Conservation (phyloP, 805 yeast genomes). For the Millerozyma miso region DNA sequence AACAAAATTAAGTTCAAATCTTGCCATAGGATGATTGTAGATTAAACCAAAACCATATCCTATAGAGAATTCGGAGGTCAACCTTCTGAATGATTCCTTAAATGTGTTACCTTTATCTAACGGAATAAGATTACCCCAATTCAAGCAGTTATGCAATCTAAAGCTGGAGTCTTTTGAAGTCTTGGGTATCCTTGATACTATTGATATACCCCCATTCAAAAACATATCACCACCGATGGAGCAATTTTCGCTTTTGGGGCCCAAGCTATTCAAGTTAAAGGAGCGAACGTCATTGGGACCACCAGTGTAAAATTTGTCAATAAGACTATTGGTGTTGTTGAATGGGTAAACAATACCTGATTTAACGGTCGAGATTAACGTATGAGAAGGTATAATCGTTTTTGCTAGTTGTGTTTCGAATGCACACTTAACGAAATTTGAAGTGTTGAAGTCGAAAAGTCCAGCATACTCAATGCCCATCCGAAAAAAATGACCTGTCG, state of each 20-base stretch:
- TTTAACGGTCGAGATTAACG: conserved; percentile 26
- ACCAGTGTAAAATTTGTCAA: conserved; percentile 55
- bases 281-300: conserved; percentile 59
- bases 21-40: conserved; percentile 54
- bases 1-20: conserved; percentile 55
- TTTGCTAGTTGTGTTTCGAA: conserved; percentile 37
- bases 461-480: conserved; percentile 35
- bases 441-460: conserved; percentile 18
- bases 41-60: conserved; percentile 47
- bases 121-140: conserved; percentile 43
- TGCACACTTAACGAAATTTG: conserved; percentile 39
- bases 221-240: conserved; percentile 53
- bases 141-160: conserved; percentile 45
- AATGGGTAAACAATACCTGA: conserved; percentile 29
- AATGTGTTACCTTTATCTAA: conserved; percentile 9
- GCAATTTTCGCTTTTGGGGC: conserved; percentile 49
- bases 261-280: conserved; percentile 48
- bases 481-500: conserved; percentile 35
- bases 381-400: conserved; percentile 14
- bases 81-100: conserved; percentile 3
- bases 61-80: conserved; percentile 24
- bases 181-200: conserved; percentile 41
- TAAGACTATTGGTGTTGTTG: conserved; percentile 28
- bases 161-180: conserved; percentile 41
- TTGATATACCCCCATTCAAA: conserved; percentile 42